These are phyloP conservation scores for Durio zibethinus DNA, from an alignment of 345 rosid species.

Conservation along the genomic window DNA sequence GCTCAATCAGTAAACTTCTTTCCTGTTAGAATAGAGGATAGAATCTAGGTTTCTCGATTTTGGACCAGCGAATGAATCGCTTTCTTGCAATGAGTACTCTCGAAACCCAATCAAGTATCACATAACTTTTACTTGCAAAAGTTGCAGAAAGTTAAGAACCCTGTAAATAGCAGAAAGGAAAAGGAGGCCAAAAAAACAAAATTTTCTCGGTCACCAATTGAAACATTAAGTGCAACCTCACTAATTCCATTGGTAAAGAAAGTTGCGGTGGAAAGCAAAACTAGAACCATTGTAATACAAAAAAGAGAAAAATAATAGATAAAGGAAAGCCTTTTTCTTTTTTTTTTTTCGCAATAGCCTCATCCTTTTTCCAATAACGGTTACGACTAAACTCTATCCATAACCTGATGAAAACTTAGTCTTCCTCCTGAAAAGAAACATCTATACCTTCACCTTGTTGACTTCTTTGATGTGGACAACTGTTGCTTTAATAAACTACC, in stretches of 20 bases:
- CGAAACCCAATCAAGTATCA: neutral
- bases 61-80: neutral
- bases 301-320: neutral
- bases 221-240: neutral
- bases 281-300: neutral
- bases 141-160: neutral
- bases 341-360: constrained; percentile 10
- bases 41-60: neutral
- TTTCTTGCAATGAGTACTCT: neutral
- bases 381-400: constrained; percentile 16
- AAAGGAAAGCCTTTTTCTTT: neutral
- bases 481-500: constrained; percentile 15
- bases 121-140: neutral
- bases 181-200: neutral
- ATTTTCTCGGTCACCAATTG: neutral
- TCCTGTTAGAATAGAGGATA: neutral
- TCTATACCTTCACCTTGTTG: constrained; percentile 8
- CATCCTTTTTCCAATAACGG: constrained; percentile 7
- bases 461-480: neutral
- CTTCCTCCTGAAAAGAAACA: constrained; percentile 9
- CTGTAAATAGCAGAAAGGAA: neutral
- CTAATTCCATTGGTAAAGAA: neutral
- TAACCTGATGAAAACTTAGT: neutral
- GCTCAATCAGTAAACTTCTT: neutral
- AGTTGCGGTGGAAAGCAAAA: constrained; percentile 1